Evolutionary conservation across 495 filamentous ascomycete genomes (phyloP).

Genomic region (Podospora bellae-mahoneyi): DNA sequence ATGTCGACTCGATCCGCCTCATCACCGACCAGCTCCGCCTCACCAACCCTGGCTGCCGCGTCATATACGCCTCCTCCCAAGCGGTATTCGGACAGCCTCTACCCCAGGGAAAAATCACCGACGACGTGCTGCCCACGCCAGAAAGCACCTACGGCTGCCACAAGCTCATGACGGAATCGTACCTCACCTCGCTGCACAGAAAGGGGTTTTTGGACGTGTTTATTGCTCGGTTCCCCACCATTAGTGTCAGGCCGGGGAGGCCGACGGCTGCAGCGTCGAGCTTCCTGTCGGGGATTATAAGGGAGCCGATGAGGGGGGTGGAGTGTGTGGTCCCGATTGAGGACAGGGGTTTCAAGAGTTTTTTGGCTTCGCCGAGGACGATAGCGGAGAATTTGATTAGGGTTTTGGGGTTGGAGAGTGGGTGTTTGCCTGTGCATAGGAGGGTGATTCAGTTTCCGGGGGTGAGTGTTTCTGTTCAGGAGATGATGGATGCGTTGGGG

Average conservation of each 20-base stretch:
- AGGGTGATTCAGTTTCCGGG: constrained; percentile 72
- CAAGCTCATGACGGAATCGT: constrained; percentile 71
- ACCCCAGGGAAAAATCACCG: constrained; percentile 25
- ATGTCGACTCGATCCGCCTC: constrained; percentile 65
- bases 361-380: constrained; percentile 64
- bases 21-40: constrained; percentile 60
- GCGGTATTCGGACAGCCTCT: constrained; percentile 43
- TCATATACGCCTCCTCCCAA: constrained; percentile 56
- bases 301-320: constrained; percentile 53
- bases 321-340: constrained; percentile 61
- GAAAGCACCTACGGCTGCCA: constrained; percentile 71
- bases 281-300: constrained; percentile 67
- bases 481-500: constrained; percentile 71
- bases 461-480: constrained; percentile 64
- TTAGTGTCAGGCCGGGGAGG: constrained; percentile 68
- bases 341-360: constrained; percentile 58
- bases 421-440: constrained; percentile 53
- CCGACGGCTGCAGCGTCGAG: constrained; percentile 72
- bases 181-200: constrained; percentile 74
- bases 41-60: constrained; percentile 57
- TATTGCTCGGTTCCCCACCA: constrained; percentile 67
- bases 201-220: constrained; percentile 66
- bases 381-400: constrained; percentile 68
- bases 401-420: constrained; percentile 54
- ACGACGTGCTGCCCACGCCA: constrained; percentile 59